Evolutionary conservation across 2,329 filamentous ascomycete genomes (phyloP), one percentile per base, ranked within the genome.

Genomic region (Hansfordia pulvinata): DNA sequence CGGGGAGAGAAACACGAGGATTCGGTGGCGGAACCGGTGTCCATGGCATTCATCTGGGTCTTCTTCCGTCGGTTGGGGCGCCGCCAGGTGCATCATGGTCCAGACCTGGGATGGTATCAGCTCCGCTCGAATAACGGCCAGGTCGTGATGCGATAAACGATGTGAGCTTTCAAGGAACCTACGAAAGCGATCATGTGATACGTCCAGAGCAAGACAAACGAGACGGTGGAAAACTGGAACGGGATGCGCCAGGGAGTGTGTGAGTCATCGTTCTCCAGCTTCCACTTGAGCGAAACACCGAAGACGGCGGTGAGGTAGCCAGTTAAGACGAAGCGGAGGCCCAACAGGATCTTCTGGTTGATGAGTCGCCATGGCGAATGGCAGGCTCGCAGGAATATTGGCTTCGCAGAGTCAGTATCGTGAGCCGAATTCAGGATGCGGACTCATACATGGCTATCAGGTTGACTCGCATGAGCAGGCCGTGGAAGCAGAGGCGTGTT

Each of bases 41-140:
- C 50, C 36, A 10, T 35, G 29, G 10, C 36, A 35, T 6, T 44
- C 37, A 20, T 35, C 29, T 2, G 37, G 28, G 18, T 47, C 38
- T 0, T 54, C 43, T 11, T 59, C 52, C 7, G 48, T 37, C 8
- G 34, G 29, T 12, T 56, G 49, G 1, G 62, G 61, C 27, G 56
- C 57, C 38, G 64, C 57, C 16, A 65, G 47, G 35, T 69, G 64
- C 25, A 62, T 62, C 26, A 58, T 60, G 0, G 61, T 65, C 63
- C 63, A 69, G 16, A 46, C 47, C 62, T 67, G 29, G n/a, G 8
- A n/a, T 8, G 6, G 9, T n/a, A 20, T 25, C 9, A 27, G 17
- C 9, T 10, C 10, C 12, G 17, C 16, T n/a, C n/a, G n/a, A n/a
- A n/a, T n/a, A n/a, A n/a, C n/a, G n/a, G n/a, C n/a, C n/a, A n/a